Evolutionary conservation across 305 asterid genomes (phyloP), one percentile per base, ranked within the genome.

Genomic region (Andrographis paniculata): DNA sequence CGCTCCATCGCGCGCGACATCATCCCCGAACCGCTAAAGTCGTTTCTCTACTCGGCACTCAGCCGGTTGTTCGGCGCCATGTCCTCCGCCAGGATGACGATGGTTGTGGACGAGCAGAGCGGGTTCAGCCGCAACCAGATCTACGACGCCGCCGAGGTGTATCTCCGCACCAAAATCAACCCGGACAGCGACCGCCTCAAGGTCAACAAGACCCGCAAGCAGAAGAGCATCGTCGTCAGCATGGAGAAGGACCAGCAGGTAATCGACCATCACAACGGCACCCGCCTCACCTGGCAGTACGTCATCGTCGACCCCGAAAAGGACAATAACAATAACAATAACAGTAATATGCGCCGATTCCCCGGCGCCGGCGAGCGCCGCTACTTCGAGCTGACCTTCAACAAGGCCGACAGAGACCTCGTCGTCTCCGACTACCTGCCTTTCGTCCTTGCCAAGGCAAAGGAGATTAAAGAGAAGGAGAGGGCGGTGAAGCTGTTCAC

Each of bases 341-440:
- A n/a, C n/a, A 2, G 38, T 0, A n/a, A 33, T 33, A 11, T 6
- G 4, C 4, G 11, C 38, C 0, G 14, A 0, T 9, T 9, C 38
- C 12, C 8, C 0, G n/a, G 14, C 0, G 11, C n/a, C 13, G n/a
- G 2, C 38, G 56, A 20, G 47, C 68, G 0, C 66, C 63, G 50
- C 17, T 70, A 53, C 2, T 67, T 66, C 18, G 48, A 59, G 58
- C 67, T 76, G 7, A 18, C 59, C 15, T 76, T 76, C 52, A 67
- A 72, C 51, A 66, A 56, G 57, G 72, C 69, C 44, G 60, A 76
- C 60, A 61, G 59, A 52, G 17, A 50, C 0, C 17, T 61, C 65
- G 75, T 67, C 16, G 48, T 72, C n/a, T 73, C 64, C 1, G 39
- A 71, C 8, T 77, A 77, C 60, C 53, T 70, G 10, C 76, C 76